Evolutionary conservation across 352 stramenopile species (phyloP), one percentile per base, ranked within the genome.

Genomic region (Pythium brachiatum): DNA sequence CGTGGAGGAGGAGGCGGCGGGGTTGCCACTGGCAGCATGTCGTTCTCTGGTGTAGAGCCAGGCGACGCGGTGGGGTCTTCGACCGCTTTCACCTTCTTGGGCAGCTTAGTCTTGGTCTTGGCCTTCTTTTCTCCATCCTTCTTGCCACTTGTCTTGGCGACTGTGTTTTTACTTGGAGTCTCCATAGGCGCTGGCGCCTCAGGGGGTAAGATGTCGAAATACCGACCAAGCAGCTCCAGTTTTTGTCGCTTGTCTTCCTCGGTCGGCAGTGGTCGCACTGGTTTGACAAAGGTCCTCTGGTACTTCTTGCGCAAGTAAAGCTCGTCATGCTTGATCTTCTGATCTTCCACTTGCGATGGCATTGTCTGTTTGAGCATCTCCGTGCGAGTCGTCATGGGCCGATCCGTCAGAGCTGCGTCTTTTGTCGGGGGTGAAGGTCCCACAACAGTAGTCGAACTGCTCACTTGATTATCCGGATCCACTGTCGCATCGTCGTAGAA

Each of bases 351-450:
- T 69, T 89, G 82, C 2, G 65, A 74, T 1, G 80, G 79, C 26
- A 83, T 60, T 0, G 73, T 77, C 16, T 87, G 69, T 44, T 81
- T 87, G 8, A 91, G 57, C 70, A 91, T 88, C 36, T 86, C 82
- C 29, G 73, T 89, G 15, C 82, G 80, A 8, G 73, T 55, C 1
- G 81, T 91, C 29, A 88, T 29, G 0, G 64, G 70, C 11, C 66
- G 76, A 53, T 60, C 41, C 16, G 23, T 4, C 6, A 18, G 38
- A 21, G 36, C 16, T 44, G 36, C 15, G 36, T 18, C 36, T 21
- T 44, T 44, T 2, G 36, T 44, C 4, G 38, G 38, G 3, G 38
- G 23, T 23, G 38, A 21, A 20, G 38, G 3, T 8, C 7, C 8
- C 16, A 44, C 8, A 11, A 3, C 38, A 9, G 11, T 20, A 3